phyloP scores from a whole-genome alignment of 2,329 filamentous ascomycete genomes.

The Fusarium sp. region DNA sequence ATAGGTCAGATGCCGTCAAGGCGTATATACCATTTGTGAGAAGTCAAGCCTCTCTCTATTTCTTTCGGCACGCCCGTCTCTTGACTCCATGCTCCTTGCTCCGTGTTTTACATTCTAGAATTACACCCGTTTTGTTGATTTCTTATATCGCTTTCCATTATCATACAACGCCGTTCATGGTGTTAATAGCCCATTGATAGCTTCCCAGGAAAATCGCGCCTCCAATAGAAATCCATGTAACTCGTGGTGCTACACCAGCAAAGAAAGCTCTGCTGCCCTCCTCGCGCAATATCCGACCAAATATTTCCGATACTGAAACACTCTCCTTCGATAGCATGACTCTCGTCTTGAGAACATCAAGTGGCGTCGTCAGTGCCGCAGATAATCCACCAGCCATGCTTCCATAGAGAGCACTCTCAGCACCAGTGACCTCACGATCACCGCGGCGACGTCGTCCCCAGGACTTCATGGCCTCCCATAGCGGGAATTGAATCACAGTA shows the following conservation, averaged over 20 bases:
- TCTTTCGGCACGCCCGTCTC: conserved; percentile 6
- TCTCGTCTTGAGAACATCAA: conserved; percentile 96
- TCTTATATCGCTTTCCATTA: background rate
- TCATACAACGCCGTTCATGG: conserved; percentile 54
- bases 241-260: conserved; percentile 78
- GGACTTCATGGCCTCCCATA: conserved; percentile 93
- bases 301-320: conserved; percentile 65
- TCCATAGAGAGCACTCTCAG: conserved; percentile 86
- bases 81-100: conserved; percentile 23
- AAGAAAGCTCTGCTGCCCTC: conserved; percentile 76
- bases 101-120: conserved; percentile 31
- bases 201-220: conserved; percentile 94
- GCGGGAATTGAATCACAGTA: conserved; percentile 94
- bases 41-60: conserved; percentile 26
- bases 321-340: conserved; percentile 86
- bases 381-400: conserved; percentile 84
- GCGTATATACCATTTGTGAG: conserved; percentile 38
- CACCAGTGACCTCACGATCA: conserved; percentile 65
- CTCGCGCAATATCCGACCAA: conserved; percentile 69
- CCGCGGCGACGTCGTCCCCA: conserved; percentile 62
- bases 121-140: background rate
- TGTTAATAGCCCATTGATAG: conserved; percentile 88
- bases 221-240: conserved; percentile 94
- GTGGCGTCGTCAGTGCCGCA: conserved; percentile 86
- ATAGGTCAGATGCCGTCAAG: conserved; percentile 31